Percentiles rank a stretch among this genome's conserved stretches.
Conservation (phyloP, 805 yeast genomes). For the Ogataea zsoltii region DNA sequence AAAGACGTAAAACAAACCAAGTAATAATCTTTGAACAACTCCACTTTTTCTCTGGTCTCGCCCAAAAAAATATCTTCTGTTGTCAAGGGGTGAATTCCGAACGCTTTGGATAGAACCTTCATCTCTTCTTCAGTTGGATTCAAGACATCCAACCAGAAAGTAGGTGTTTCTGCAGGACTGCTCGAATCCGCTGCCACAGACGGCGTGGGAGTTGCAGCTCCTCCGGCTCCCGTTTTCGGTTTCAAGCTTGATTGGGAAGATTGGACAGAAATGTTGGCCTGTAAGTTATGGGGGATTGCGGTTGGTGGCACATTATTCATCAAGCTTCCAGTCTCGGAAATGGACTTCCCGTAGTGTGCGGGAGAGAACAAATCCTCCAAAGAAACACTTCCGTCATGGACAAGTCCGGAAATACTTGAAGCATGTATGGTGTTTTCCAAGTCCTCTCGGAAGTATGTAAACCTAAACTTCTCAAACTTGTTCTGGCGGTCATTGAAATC, state of each 20-base stretch:
- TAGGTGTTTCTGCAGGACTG: conserved; percentile 37
- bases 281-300: conserved; percentile 1
- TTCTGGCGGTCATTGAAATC: conserved; percentile 22
- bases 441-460: conserved; percentile 91
- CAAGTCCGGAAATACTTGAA: conserved; percentile 79
- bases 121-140: conserved; percentile 96
- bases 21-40: conserved; percentile 85
- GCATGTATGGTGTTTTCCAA: conserved; percentile 88
- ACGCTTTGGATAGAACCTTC: conserved; percentile 86
- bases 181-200: conserved; percentile 24
- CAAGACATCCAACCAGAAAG: conserved; percentile 92
- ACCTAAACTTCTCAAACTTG: conserved; percentile 58
- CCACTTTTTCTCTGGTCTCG: conserved; percentile 94
- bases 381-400: conserved; percentile 52
- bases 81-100: conserved; percentile 94
- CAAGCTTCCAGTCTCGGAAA: conserved; percentile 4
- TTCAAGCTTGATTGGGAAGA: conserved; percentile 16
- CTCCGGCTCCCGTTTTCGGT: conserved; percentile 15
- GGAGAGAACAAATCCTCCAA: conserved; percentile 66
- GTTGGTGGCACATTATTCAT: conserved; percentile 4
- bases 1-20: conserved; percentile 86
- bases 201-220: conserved; percentile 27
- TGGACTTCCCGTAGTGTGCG: conserved; percentile 32
- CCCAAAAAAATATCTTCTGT: conserved; percentile 93
- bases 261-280: conserved; percentile 10